These are phyloP conservation scores for Trichosporon sp. DNA, from an alignment of 1,284 basidiomycete genomes.

Conservation along the genomic window DNA sequence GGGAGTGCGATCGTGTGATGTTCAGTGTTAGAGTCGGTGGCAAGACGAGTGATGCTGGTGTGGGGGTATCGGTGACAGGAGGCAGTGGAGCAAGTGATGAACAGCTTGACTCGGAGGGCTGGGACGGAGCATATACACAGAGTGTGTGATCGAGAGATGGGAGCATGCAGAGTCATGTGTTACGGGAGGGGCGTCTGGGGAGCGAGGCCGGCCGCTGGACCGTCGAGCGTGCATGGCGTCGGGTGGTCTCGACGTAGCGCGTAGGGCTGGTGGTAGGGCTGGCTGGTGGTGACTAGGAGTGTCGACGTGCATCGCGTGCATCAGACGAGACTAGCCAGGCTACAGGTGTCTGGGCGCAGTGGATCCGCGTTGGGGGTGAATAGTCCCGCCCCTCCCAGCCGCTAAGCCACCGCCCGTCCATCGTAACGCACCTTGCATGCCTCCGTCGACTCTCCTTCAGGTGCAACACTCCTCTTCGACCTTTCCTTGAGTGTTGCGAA, in stretches of 20 bases:
- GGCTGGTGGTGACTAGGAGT: background rate
- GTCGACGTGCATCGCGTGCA: background rate
- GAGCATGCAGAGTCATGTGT: background rate
- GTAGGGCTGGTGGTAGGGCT: no score
- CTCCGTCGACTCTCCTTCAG: background rate
- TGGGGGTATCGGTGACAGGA: conserved; percentile 7
- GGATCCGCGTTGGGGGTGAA: conserved; percentile 4
- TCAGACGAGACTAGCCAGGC: background rate
- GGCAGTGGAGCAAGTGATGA: background rate
- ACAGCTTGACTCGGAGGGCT: background rate
- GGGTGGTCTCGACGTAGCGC: background rate
- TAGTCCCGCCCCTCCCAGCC: background rate
- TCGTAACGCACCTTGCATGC: conserved; percentile 3
- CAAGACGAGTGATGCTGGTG: background rate
- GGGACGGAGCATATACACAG: background rate
- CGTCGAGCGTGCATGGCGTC: background rate
- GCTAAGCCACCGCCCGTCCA: conserved; percentile 11
- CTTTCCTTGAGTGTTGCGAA: background rate
- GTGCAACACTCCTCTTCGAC: background rate
- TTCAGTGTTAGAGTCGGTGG: background rate
- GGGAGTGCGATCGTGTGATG: conserved; percentile 1
- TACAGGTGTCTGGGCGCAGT: background rate
- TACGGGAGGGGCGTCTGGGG: background rate
- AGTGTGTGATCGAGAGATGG: background rate
- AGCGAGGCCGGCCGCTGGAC: background rate